phyloP scores from a whole-genome alignment of 1,284 basidiomycete species.

The Phlebopus sp. region DNA sequence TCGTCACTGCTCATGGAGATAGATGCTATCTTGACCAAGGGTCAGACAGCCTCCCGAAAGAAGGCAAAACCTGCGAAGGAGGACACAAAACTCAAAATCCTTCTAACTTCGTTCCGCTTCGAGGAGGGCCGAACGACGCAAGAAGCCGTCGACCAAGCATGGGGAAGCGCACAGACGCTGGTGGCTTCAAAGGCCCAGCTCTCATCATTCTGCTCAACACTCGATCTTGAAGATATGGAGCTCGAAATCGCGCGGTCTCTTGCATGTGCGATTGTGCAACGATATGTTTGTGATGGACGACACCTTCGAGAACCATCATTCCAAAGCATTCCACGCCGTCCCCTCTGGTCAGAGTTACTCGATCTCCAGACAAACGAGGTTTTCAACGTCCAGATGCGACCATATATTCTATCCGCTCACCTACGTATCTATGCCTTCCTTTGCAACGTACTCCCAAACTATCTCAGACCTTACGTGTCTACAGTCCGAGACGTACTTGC shows the following conservation, averaged over 20 bases:
- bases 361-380: slow-evolving; percentile 52
- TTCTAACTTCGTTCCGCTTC: slow-evolving; percentile 12
- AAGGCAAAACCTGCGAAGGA: slow-evolving; percentile 33
- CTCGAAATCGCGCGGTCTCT: slow-evolving; percentile 51
- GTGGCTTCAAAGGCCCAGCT: slow-evolving; percentile 21
- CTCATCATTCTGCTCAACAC: slow-evolving; percentile 19
- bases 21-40: slow-evolving; percentile 34
- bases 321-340: not conserved
- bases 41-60: slow-evolving; percentile 25
- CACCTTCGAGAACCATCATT: slow-evolving; percentile 7
- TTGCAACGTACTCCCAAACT: slow-evolving; percentile 29
- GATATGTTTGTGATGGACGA: slow-evolving; percentile 27
- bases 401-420: slow-evolving; percentile 43
- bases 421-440: slow-evolving; percentile 49
- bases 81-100: slow-evolving; percentile 17
- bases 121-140: slow-evolving; percentile 21
- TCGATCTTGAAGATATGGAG: slow-evolving; percentile 46
- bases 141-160: slow-evolving; percentile 34
- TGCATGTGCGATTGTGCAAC: slow-evolving; percentile 43
- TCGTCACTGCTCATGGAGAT: slow-evolving; percentile 31
- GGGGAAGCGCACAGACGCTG: slow-evolving; percentile 27
- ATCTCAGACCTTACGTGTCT: slow-evolving; percentile 38
- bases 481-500: slow-evolving; percentile 49
- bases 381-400: slow-evolving; percentile 36
- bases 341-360: slow-evolving; percentile 32